Evolutionary conservation across 441 rosid genomes (phyloP).

Genomic region (Biscutella auriculata): DNA sequence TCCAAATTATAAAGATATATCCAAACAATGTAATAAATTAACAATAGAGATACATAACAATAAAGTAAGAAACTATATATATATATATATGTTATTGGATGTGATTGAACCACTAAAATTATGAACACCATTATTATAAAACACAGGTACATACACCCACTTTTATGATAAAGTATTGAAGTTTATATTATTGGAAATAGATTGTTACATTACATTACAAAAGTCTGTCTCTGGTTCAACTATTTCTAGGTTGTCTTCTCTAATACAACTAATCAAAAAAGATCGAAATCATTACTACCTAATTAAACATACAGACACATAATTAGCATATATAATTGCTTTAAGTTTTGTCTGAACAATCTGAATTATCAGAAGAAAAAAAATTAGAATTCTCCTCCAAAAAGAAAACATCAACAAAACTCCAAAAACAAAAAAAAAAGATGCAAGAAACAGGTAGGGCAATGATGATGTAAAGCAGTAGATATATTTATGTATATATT

Average conservation of each 20-base stretch:
- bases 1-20: constrained; percentile 4
- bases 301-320: too few species aligned
- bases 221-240: constrained; percentile 12
- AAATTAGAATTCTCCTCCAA: constrained; percentile 15
- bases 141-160: constrained; percentile 7
- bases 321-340: too few species aligned
- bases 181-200: background rate
- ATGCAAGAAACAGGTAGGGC: constrained; percentile 19
- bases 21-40: constrained; percentile 9
- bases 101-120: constrained; percentile 12
- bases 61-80: background rate
- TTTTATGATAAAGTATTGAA: constrained; percentile 13
- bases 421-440: constrained; percentile 15
- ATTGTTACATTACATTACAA: constrained; percentile 9
- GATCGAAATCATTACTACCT: too few species aligned
- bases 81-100: background rate
- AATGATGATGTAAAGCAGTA: constrained; percentile 20
- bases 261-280: constrained; percentile 4
- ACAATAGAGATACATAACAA: constrained; percentile 11
- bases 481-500: background rate
- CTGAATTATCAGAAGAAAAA: constrained; percentile 9
- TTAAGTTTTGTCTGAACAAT: constrained; percentile 10
- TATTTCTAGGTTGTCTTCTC: constrained; percentile 14
- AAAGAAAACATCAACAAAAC: constrained; percentile 13
- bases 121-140: constrained; percentile 17